Evolutionary conservation across 257 asterid genomes (phyloP).

Genomic region (Asclepias syriaca): DNA sequence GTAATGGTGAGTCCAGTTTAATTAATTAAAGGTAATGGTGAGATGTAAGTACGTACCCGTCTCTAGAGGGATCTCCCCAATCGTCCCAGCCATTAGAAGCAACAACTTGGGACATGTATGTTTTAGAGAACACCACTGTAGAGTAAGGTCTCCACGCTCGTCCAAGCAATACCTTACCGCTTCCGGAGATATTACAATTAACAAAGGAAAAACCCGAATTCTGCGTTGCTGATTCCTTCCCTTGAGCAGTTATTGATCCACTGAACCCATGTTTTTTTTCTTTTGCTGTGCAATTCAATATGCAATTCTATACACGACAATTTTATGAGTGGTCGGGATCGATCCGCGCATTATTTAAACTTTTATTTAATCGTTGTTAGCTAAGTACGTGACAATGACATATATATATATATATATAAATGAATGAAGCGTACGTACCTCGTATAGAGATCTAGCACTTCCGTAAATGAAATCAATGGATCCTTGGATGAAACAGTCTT

Average conservation of each 20-base stretch:
- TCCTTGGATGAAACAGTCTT: constrained; percentile 81
- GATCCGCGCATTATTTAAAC: no score
- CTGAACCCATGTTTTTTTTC: constrained; percentile 30
- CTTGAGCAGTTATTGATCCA: constrained; percentile 83
- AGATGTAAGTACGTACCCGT: constrained; percentile 34
- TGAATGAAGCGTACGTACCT: constrained; percentile 22
- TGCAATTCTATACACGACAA: constrained; percentile 45
- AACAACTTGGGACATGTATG: constrained; percentile 63
- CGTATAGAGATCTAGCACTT: constrained; percentile 58
- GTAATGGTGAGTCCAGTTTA: no score
- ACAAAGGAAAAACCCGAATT: constrained; percentile 72
- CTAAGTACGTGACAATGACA: no score
- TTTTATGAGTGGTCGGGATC: no score
- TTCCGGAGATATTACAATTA: constrained; percentile 56
- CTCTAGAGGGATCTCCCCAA: constrained; percentile 66
- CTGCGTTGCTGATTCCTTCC: constrained; percentile 40
- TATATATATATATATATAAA: no score
- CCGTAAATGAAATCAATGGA: constrained; percentile 93
- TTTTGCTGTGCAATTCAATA: constrained; percentile 56
- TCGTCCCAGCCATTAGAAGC: constrained; percentile 79
- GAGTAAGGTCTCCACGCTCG: constrained; percentile 86
- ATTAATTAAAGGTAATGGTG: no score
- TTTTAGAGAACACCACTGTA: constrained; percentile 49
- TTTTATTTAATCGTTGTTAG: no score
- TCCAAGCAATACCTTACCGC: constrained; percentile 80